A percentile compares a stretch with the other conserved stretches of the same genome.
phyloP scores from a whole-genome alignment of 2,329 filamentous ascomycete species.

The Trichoderma simmonsii region DNA sequence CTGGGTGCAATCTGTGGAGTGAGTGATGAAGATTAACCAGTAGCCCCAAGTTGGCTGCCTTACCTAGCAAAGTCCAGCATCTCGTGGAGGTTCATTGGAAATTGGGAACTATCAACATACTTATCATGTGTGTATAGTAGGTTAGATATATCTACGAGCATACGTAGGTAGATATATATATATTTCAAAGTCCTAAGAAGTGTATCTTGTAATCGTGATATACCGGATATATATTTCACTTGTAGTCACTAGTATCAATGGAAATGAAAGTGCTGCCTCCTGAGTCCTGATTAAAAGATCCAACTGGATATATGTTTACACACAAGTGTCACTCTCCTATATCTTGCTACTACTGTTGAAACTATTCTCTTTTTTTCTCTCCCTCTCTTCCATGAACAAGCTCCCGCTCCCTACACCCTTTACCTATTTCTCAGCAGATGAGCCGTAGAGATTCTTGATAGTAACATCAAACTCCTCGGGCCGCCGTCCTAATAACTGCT shows the following conservation, averaged over 20 bases:
- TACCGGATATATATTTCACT: too few relatives aligned
- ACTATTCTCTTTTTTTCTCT: not conserved
- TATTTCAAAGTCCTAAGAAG: not conserved
- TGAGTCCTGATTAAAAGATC: not conserved
- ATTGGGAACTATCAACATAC: not conserved
- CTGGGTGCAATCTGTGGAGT: not conserved
- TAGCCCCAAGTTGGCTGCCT: not conserved
- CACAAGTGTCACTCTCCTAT: not conserved
- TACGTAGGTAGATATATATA: not conserved
- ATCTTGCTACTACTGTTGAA: not conserved
- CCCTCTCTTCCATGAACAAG: not conserved
- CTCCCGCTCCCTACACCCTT: not conserved
- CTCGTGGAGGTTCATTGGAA: not conserved
- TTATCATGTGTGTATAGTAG: not conserved
- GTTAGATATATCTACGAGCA: not conserved
- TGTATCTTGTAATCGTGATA: not conserved
- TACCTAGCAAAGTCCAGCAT: not conserved
- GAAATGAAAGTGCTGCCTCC: not conserved
- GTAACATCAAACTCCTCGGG: constrained; percentile 4
- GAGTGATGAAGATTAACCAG: not conserved
- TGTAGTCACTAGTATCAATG: too few relatives aligned
- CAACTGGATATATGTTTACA: not conserved
- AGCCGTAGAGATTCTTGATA: not conserved
- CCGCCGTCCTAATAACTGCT: not conserved
- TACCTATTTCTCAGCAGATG: not conserved